These are phyloP conservation scores for Lycium barbarum DNA, from an alignment of 257 asterid species.

Conservation along the genomic window DNA sequence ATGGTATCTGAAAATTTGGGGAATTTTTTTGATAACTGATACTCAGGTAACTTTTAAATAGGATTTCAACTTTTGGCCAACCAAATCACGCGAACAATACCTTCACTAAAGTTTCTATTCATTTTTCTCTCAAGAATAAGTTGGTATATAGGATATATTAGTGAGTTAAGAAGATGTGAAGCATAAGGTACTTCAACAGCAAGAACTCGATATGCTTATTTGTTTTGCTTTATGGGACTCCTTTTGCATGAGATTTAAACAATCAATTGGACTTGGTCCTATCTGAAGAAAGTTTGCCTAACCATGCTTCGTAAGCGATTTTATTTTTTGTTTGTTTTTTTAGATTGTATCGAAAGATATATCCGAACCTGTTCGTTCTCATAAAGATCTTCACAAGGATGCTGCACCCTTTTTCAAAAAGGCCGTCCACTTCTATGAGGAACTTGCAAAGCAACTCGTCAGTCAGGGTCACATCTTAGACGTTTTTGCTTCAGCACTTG, in stretches of 20 bases:
- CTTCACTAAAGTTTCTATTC: not conserved
- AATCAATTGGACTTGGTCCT: not conserved
- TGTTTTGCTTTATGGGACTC: not conserved
- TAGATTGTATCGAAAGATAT: slow-evolving; percentile 94
- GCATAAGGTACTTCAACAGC: not conserved
- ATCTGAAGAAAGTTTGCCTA: not conserved
- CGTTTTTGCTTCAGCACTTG: slow-evolving; percentile 96
- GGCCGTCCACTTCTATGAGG: slow-evolving; percentile 83
- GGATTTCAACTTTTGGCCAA: not conserved
- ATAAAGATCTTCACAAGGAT: slow-evolving; percentile 97
- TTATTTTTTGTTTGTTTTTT: slow-evolving; percentile 26
- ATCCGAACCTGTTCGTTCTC: slow-evolving; percentile 97
- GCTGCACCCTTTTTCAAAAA: slow-evolving; percentile 90
- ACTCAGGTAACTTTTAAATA: not conserved
- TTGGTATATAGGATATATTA: not conserved
- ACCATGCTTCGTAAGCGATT: not conserved
- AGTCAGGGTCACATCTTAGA: slow-evolving; percentile 93
- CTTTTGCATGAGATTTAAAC: not conserved
- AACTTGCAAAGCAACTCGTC: slow-evolving; percentile 86
- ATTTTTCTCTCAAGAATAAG: not conserved
- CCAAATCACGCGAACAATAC: not conserved
- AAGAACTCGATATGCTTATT: too few relatives aligned
- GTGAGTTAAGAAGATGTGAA: not conserved
- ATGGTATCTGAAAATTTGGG: not conserved
- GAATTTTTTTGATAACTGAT: not conserved